Conservation (phyloP, 2,329 filamentous ascomycete genomes). For the Cryphonectria japonica region DNA sequence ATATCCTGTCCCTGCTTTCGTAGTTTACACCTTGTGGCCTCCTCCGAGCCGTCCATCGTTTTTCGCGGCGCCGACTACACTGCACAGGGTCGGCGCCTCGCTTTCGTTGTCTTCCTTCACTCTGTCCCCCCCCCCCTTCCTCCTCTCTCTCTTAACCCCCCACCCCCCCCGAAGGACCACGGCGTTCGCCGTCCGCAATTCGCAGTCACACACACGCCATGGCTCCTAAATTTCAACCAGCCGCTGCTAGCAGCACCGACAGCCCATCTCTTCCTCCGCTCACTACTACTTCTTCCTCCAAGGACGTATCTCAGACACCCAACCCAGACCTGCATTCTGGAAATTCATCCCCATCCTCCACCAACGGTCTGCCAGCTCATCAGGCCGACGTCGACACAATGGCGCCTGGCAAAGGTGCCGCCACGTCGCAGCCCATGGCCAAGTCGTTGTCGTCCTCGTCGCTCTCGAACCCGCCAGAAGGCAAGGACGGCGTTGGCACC, state of each 20-base stretch:
- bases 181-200: neutral
- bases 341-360: conserved; percentile 33
- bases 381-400: conserved; percentile 37
- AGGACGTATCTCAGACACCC: conserved; percentile 35
- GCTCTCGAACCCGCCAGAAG: conserved; percentile 47
- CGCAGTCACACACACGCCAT: conserved; percentile 32
- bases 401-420: conserved; percentile 30
- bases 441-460: conserved; percentile 52
- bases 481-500: conserved; percentile 56
- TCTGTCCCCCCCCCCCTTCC: neutral
- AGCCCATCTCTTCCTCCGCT: conserved; percentile 34
- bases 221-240: conserved; percentile 44
- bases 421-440: conserved; percentile 49
- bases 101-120: conserved; percentile 2
- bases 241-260: conserved; percentile 35
- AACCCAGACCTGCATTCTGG: conserved; percentile 34
- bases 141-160: neutral
- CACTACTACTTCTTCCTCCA: conserved; percentile 35
- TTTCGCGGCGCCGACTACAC: conserved; percentile 29
- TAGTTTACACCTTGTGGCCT: conserved; percentile 13
- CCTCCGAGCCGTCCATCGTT: conserved; percentile 9
- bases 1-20: conserved; percentile 5
- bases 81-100: conserved; percentile 28
- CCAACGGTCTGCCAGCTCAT: conserved; percentile 38
- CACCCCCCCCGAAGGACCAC: conserved; percentile 12